Evolutionary conservation across 345 rosid species (phyloP).

Genomic region (Crucihimalaya himalaica): DNA sequence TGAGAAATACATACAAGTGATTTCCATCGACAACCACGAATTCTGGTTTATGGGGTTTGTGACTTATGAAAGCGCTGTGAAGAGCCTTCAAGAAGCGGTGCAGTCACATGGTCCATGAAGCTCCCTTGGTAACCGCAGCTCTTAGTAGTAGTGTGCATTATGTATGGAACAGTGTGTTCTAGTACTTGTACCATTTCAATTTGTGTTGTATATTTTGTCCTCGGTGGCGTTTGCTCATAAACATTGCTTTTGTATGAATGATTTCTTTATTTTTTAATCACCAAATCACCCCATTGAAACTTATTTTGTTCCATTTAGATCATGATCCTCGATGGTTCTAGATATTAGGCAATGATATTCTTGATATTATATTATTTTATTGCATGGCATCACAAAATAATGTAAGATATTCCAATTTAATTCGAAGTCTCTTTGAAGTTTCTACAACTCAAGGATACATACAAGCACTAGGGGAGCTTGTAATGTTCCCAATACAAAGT

Average conservation of each 20-base stretch:
- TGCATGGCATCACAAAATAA: neutral
- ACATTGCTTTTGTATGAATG: constrained; percentile 21
- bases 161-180: constrained; percentile 11
- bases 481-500: neutral
- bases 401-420: neutral
- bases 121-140: neutral
- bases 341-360: no score
- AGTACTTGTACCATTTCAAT: constrained; percentile 17
- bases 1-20: constrained; percentile 81
- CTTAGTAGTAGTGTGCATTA: constrained; percentile 27
- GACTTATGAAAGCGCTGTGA: constrained; percentile 73
- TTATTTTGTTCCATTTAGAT: neutral
- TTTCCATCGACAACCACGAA: constrained; percentile 82
- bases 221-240: constrained; percentile 4
- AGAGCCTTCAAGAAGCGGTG: constrained; percentile 63
- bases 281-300: neutral
- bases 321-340: neutral
- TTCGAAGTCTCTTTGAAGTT: neutral
- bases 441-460: neutral
- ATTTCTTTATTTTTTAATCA: neutral
- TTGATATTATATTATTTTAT: neutral
- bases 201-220: constrained; percentile 15
- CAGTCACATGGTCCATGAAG: constrained; percentile 39
- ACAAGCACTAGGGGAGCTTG: neutral
- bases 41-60: constrained; percentile 96